A percentile compares a stretch with the other conserved stretches of the same genome.
These are phyloP conservation scores for Talaromyces atroroseus DNA, from an alignment of 2,329 filamentous ascomycete species.

Conservation along the genomic window DNA sequence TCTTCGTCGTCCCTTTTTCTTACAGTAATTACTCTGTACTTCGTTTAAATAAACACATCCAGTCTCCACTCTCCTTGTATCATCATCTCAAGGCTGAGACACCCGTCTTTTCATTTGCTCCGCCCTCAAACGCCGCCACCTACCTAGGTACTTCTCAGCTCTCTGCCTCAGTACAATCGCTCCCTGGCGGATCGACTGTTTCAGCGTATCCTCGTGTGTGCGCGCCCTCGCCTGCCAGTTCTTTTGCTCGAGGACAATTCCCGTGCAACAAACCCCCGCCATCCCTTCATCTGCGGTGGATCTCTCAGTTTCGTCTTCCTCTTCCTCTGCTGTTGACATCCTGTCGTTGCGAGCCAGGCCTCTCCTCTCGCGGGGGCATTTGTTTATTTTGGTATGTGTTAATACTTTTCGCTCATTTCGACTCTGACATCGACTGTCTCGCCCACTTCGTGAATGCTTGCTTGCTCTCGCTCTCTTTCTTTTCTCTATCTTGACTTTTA, in stretches of 20 bases:
- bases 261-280: neutral
- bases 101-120: slow-evolving; percentile 11
- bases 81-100: slow-evolving; percentile 11
- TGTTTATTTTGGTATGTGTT: slow-evolving; percentile 14
- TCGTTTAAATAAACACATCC: neutral
- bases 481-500: too few species aligned
- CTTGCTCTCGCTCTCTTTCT: slow-evolving; percentile 12
- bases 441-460: slow-evolving; percentile 13
- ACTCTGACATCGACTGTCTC: slow-evolving; percentile 2
- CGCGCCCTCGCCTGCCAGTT: neutral
- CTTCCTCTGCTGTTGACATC: slow-evolving; percentile 4
- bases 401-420: neutral
- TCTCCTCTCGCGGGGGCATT: slow-evolving; percentile 6
- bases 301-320: slow-evolving; percentile 9
- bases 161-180: slow-evolving; percentile 21
- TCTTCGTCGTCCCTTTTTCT: slow-evolving; percentile 11
- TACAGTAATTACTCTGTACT: neutral
- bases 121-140: slow-evolving; percentile 11
- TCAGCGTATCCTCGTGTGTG: slow-evolving; percentile 17
- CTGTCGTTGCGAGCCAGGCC: slow-evolving; percentile 5
- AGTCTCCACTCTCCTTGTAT: slow-evolving; percentile 9
- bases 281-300: slow-evolving; percentile 7
- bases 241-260: neutral
- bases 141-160: slow-evolving; percentile 2
- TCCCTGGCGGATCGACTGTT: slow-evolving; percentile 39